Evolutionary conservation across 768 basidiomycete species (phyloP).

Genomic region (Cytidiella melzeri): DNA sequence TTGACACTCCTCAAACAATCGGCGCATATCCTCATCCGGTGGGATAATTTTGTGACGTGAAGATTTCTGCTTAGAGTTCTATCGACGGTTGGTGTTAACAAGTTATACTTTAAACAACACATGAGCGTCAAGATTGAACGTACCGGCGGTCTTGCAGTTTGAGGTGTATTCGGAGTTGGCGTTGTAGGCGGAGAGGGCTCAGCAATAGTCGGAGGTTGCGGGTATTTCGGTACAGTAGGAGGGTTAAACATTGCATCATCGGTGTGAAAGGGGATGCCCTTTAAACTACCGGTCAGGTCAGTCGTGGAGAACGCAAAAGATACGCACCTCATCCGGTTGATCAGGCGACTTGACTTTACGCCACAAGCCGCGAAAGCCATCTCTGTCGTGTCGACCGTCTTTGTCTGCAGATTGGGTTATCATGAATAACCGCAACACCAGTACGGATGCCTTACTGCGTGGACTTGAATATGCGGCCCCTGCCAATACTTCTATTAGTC

Average conservation of each 20-base stretch:
- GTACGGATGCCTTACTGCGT: constrained; percentile 5
- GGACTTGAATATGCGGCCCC: constrained; percentile 70
- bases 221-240: constrained; percentile 29
- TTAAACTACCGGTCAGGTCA: too few species aligned
- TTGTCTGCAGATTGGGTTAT: too few species aligned
- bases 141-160: neutral
- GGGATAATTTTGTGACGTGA: constrained; percentile 48
- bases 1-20: constrained; percentile 80
- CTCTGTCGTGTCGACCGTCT: constrained; percentile 15
- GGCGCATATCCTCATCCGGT: constrained; percentile 76
- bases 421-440: neutral
- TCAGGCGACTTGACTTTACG: constrained; percentile 70
- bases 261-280: constrained; percentile 74
- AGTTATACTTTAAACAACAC: neutral
- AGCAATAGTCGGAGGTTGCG: neutral
- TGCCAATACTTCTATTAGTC: constrained; percentile 74
- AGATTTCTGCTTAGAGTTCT: constrained; percentile 16
- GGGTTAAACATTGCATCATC: constrained; percentile 80
- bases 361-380: constrained; percentile 71
- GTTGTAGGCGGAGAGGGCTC: constrained; percentile 3
- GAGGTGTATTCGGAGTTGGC: neutral
- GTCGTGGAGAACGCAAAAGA: too few species aligned
- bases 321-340: constrained; percentile 73
- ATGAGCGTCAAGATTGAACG: neutral
- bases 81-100: constrained; percentile 8